A percentile compares a stretch with the other conserved stretches of the same genome.
Evolutionary conservation across 306 rosid species (phyloP).

Genomic region (Purshia tridentata): DNA sequence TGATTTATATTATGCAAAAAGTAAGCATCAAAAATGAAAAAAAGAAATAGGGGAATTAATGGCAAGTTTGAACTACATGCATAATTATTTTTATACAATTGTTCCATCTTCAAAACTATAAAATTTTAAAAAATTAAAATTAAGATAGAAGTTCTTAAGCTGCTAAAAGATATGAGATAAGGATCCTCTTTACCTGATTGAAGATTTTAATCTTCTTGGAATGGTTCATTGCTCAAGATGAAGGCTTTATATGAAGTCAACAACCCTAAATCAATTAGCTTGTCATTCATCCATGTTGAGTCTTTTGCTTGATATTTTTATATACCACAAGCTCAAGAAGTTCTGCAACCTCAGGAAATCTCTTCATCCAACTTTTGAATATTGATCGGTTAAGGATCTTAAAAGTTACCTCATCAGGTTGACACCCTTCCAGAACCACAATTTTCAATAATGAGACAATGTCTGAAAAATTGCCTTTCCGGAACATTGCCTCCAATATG

Average conservation of each 20-base stretch:
- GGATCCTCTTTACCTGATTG: conserved; percentile 7
- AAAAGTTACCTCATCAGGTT: conserved; percentile 23
- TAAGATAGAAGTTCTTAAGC: background rate
- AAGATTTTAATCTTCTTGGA: conserved; percentile 6
- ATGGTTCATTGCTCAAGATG: background rate
- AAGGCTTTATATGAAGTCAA: background rate
- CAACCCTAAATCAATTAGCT: background rate
- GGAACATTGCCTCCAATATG: conserved; percentile 29
- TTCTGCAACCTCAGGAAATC: conserved; percentile 17
- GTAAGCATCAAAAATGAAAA: background rate
- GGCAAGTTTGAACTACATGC: no score
- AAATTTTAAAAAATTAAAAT: background rate
- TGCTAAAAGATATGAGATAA: background rate
- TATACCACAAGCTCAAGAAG: conserved; percentile 16
- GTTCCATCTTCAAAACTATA: no score
- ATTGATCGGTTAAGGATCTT: conserved; percentile 24
- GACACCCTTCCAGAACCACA: conserved; percentile 32
- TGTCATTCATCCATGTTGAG: conserved; percentile 3
- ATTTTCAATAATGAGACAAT: conserved; percentile 23
- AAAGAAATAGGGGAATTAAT: background rate
- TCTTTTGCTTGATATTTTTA: conserved; percentile 2
- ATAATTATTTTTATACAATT: no score
- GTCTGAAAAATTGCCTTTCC: conserved; percentile 15
- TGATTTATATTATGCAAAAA: background rate
- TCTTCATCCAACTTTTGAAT: conserved; percentile 18